Evolutionary conservation across 306 rosid species (phyloP), one percentile per base, ranked within the genome.

Genomic region (Cicer yamashitae): DNA sequence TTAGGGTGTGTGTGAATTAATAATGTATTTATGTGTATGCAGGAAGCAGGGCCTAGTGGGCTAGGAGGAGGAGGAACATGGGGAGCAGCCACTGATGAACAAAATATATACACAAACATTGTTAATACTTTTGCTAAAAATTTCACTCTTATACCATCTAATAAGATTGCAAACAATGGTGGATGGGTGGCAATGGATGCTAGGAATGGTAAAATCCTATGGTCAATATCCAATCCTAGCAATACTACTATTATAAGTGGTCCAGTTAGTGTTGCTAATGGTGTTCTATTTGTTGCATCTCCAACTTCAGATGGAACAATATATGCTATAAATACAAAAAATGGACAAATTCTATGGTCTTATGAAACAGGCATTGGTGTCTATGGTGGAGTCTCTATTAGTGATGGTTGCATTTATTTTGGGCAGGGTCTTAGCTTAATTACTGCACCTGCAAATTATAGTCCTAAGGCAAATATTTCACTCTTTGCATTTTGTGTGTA

Each of bases 101-200:
- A 22, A 22, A 22, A 11, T 9, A 18, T 57, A 5, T 57, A 57
- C 7, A 57, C 63, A 20, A 57, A 57, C 40, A 57, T 57, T 10
- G 8, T 25, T 34, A 88, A 86, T 69, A 58, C 75, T 10, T 51
- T 83, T 3, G 64, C 12, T 34, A 77, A 83, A 25, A 83, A 81
- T 38, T 90, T 90, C 79, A 86, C 82, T 2, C 86, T 88, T 7
- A 69, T 9, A 15, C 91, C 96, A 38, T 79, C 91, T 1, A 54
- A 60, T 30, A 81, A 48, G 46, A 77, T 13, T 10, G 77, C 86
- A 1, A 77, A n/a, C 8, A 77, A 77, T 7, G 86, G 91, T 10
- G 96, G 87, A 41, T 90, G 96, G 87, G 63, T 87, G 14, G 93
- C 89, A 4, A 57, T 88, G 86, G 79, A 88, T 20, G 86, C 88